Base-by-base conservation (phyloP, 768 basidiomycete genomes). In the Tricholoma flavovirens region DNA sequence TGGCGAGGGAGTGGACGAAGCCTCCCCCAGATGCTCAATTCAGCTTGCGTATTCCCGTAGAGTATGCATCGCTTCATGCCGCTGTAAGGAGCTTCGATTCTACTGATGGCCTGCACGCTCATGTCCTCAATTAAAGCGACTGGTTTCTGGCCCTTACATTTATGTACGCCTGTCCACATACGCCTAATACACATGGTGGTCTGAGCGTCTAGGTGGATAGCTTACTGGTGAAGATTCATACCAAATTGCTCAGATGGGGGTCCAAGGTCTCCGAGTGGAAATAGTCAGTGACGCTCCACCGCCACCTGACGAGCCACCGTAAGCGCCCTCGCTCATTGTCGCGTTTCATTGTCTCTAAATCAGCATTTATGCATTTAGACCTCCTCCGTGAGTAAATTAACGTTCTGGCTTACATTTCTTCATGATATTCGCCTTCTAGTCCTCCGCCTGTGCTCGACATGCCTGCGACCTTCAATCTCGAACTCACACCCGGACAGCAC, bases 281-380 rank as follows among this genome's bases (percentile, higher is more conserved):
- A 90, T 93, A 55, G 87, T 91, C 49, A 84, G 84, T 51, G 91
- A 93, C 71, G 87, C 81, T 5, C 90, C 91, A 6, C 91, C 91
- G 4, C 91, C 90, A 12, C 86, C 88, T 48, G 85, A 90, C 54
- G 89, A 90, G 62, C 86, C 88, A 62, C 86, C 87, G 90, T 91
- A 67, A 77, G 86, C 80, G 33, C 21, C 51, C 26, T 49, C 42
- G 49, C 64, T 45, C 66, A 54, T 42, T 36, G 33, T 38, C 54
- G 46, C 26, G 56, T 59, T 55, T 70, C 74, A 22, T 40, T 30
- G n/a, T 32, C 17, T 49, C 52, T 66, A 38, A 60, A 59, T 58
- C 64, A 30, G 60, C 9, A 52, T 52, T 54, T 14, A 56, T 57
- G 12, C 38, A 46, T 55, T 65, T 58, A 82, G 79, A 38, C 71